A percentile compares a stretch with the other conserved stretches of the same genome.
phyloP scores from a whole-genome alignment of 225 moss, liverwort and hornwort species.

The Polytrichum formosum region DNA sequence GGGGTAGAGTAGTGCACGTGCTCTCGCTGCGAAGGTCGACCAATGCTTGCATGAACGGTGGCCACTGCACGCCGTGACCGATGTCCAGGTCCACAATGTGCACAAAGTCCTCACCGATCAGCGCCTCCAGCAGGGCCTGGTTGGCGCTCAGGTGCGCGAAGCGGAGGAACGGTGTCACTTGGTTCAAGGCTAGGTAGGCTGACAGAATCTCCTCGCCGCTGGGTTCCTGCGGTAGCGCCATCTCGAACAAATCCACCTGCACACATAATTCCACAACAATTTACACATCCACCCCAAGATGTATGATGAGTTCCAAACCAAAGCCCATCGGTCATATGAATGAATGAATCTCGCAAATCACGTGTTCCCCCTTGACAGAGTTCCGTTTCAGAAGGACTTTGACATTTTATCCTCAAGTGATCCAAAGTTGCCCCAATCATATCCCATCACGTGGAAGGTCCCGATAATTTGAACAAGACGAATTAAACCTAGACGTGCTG shows the following conservation, averaged over 20 bases:
- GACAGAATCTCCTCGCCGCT: slow-evolving; percentile 63
- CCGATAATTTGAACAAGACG: no score
- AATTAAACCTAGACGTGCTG: no score
- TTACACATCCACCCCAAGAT: no score
- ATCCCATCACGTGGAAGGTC: no score
- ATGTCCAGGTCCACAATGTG: slow-evolving; percentile 93
- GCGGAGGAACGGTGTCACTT: slow-evolving; percentile 85
- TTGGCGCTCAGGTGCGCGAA: slow-evolving; percentile 94
- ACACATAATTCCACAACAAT: neutral
- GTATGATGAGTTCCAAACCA: no score
- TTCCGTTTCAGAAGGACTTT: no score
- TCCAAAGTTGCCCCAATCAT: no score
- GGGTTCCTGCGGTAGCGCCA: slow-evolving; percentile 35
- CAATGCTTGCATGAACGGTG: slow-evolving; percentile 89
- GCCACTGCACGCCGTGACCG: slow-evolving; percentile 97
- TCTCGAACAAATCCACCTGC: slow-evolving; percentile 39
- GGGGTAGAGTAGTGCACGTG: slow-evolving; percentile 53
- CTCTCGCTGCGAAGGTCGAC: slow-evolving; percentile 56
- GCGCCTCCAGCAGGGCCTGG: slow-evolving; percentile 87
- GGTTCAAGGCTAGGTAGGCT: slow-evolving; percentile 83
- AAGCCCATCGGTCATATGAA: no score
- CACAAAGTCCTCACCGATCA: slow-evolving; percentile 73
- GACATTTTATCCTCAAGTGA: no score
- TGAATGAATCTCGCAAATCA: no score
- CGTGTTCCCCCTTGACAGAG: no score